These are phyloP conservation scores for Haplosporangium sp. DNA, from an alignment of 371 early-diverging fungal genomes.

Conservation along the genomic window DNA sequence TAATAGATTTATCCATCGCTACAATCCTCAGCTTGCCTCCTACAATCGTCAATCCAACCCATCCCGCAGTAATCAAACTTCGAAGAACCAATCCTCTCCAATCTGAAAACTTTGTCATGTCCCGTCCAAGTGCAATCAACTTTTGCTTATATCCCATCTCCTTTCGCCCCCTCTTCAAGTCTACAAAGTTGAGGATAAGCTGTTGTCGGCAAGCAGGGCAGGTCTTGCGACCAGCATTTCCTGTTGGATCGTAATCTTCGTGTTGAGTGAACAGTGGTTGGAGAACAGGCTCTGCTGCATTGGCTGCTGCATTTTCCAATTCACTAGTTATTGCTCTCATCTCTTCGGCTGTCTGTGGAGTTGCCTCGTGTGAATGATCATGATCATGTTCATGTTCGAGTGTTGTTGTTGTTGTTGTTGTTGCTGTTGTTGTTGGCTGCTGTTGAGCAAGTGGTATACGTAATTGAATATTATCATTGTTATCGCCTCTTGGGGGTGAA, in stretches of 20 bases:
- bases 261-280: conserved; percentile 44
- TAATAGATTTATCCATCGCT: conserved; percentile 49
- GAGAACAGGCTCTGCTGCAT: conserved; percentile 40
- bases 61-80: conserved; percentile 50
- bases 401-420: background rate
- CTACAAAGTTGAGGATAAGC: conserved; percentile 50
- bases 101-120: conserved; percentile 53
- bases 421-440: background rate
- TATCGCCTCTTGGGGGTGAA: background rate
- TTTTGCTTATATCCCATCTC: conserved; percentile 48
- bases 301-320: conserved; percentile 9
- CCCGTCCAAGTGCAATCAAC: conserved; percentile 27
- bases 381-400: background rate
- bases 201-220: conserved; percentile 54
- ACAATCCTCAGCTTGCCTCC: conserved; percentile 50
- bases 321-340: conserved; percentile 5
- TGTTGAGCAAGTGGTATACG: conserved; percentile 19
- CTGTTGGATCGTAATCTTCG: conserved; percentile 23
- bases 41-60: conserved; percentile 53
- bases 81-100: conserved; percentile 49
- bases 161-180: conserved; percentile 45
- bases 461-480: conserved; percentile 1
- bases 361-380: conserved; percentile 1
- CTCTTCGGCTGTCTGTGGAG: conserved; percentile 2
- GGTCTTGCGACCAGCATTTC: conserved; percentile 46